Base-by-base conservation (phyloP, 495 filamentous ascomycete species). In the Penicillium alfredii region DNA sequence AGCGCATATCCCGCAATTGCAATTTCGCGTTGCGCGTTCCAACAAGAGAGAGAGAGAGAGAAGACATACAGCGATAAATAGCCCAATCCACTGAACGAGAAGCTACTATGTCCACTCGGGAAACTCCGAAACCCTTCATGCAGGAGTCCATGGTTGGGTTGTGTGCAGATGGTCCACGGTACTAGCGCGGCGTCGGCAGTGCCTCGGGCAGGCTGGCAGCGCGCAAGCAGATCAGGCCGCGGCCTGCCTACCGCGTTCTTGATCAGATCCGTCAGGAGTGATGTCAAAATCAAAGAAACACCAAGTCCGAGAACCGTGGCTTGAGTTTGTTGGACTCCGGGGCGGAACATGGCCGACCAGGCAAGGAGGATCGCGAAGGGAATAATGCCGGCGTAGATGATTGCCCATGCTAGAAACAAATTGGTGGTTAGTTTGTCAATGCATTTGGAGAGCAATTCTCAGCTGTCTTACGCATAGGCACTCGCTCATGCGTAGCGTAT, bases 111-210 rank as follows among this genome's bases (percentile, higher is more conserved):
- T 3, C 90, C 90, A 35, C 81, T 87, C 3, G 90, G 90, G 44
- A 96, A 97, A 31, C 82, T 88, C 25, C 89, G 77, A 82, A 87
- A 97, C 6, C 90, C 90, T 55, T 97, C 90, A 44, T 95, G 85
- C 3, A 97, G 67, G 3, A 72, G 77, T 48, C 90, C 86, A 41
- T 82, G 76, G 44, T 81, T 64, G 0, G 75, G 71, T 56, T 94
- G 75, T 3, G 86, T 94, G 60, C 90, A 97, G 3, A 93, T 78
- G 13, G 78, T 73, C 49, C 83, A 78, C 7, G 69, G 72, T 23
- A 97, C 84, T 10, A 95, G 71, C 3, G 61, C 50, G 54, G 89
- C 64, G 37, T 60, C 61, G 2, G 83, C 74, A 0, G 86, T 88
- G 12, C 73, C 77, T 15, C 70, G 47, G 8, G 51, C 54, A 0